Conservation (phyloP, 192 early-diverging fungal genomes). For the Irineochytrium annulatum region DNA sequence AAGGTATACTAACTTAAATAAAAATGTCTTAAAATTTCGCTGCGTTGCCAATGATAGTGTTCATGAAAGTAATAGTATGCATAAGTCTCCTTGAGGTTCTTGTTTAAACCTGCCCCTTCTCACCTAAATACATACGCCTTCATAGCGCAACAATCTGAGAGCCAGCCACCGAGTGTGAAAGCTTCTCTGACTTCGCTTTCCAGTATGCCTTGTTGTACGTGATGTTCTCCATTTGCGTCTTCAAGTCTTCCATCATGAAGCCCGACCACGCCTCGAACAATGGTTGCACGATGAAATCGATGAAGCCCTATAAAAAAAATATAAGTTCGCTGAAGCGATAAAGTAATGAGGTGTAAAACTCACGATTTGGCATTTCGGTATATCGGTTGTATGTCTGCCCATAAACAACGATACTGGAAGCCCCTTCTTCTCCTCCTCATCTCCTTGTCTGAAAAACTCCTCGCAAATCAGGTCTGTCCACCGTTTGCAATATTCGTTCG, state of each 20-base stretch:
- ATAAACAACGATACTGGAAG: slow-evolving; percentile 48
- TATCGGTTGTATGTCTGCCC: slow-evolving; percentile 47
- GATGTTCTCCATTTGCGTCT: slow-evolving; percentile 32
- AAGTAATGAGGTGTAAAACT: not conserved
- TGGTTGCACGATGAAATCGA: slow-evolving; percentile 47
- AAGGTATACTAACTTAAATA: too few relatives aligned
- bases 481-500: slow-evolving; percentile 20
- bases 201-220: slow-evolving; percentile 34
- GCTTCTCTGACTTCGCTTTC: slow-evolving; percentile 22
- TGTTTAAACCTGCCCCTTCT: too few relatives aligned
- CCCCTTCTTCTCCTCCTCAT: slow-evolving; percentile 41
- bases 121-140: too few relatives aligned
- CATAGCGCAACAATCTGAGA: slow-evolving; percentile 1
- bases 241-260: slow-evolving; percentile 35
- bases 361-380: slow-evolving; percentile 56
- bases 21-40: too few relatives aligned
- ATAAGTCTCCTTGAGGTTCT: too few relatives aligned
- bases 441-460: slow-evolving; percentile 53
- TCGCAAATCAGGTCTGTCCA: slow-evolving; percentile 52
- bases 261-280: slow-evolving; percentile 39
- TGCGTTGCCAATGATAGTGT: too few relatives aligned
- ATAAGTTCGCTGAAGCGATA: slow-evolving; percentile 2
- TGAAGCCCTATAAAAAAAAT: slow-evolving; percentile 45
- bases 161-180: not conserved
- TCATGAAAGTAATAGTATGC: too few relatives aligned